Evolutionary conservation across 1,284 basidiomycete species (phyloP), one percentile per base, ranked within the genome.

Genomic region (Bondarzewia mesenterica): DNA sequence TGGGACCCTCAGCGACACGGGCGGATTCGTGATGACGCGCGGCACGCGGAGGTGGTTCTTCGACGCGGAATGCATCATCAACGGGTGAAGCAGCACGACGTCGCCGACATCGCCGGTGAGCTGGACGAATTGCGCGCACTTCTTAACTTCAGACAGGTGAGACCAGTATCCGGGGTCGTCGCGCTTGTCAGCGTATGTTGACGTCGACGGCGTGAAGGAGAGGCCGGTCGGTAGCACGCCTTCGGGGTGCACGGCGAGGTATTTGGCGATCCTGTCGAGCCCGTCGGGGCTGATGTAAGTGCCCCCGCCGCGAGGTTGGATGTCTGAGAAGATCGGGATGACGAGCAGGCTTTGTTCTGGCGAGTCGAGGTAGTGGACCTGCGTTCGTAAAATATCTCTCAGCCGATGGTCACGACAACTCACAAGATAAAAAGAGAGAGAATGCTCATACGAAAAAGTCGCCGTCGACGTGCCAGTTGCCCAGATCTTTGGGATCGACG

Each of bases 381-480:
- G 48, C 14, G 37, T 32, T n/a, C n/a, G n/a, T n/a, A 37, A 26
- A 14, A 15, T 45, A 26, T 26, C 15, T 15, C 6, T 54, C 20
- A 49, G 40, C 15, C 16, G 22, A 18, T 18, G 22, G 7, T 16
- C 5, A 5, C 38, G 1, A 10, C 21, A 4, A 4, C 4, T 4
- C n/a, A 18, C 21, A 5, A 10, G 4, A 22, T 12, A 40, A 18
- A 40, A 40, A 4, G 7, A 18, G 14, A 26, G 6, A 18, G 21
- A 22, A 37, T 53, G 67, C 50, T n/a, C 46, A 10, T 51, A 73
- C 72, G 60, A 80, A 81, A 58, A 80, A 81, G 57, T 82, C 79
- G 27, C 78, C 79, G 60, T 80, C 78, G 43, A 79, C 75, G 59
- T 82, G 78, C 78, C 78, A 82, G 54, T 79, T 79, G 52, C 72